Conservation (phyloP, 2,329 filamentous ascomycete species). For the Cladosporium sp. region DNA sequence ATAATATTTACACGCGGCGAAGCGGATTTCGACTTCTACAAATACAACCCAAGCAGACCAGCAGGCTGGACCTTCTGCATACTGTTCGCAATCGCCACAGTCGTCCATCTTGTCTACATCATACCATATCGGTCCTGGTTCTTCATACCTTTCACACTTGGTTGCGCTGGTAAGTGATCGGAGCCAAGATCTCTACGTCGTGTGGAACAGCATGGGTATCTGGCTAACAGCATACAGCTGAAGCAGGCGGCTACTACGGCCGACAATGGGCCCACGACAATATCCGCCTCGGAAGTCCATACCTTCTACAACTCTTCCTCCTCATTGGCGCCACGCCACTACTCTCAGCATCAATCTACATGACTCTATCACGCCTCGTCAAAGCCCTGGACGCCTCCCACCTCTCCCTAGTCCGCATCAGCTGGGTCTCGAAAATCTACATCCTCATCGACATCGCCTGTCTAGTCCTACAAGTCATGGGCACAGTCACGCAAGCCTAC, state of each 20-base stretch:
- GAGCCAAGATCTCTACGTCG: no score
- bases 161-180: slow-evolving; percentile 38
- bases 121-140: slow-evolving; percentile 35
- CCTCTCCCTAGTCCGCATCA: slow-evolving; percentile 45
- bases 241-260: slow-evolving; percentile 46
- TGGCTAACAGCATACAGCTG: slow-evolving; percentile 34
- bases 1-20: neutral
- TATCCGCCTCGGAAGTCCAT: slow-evolving; percentile 42
- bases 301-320: slow-evolving; percentile 46
- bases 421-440: slow-evolving; percentile 57
- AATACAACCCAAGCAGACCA: neutral
- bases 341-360: slow-evolving; percentile 52
- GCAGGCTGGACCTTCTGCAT: neutral
- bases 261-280: slow-evolving; percentile 43
- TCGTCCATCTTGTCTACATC: neutral
- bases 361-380: slow-evolving; percentile 48
- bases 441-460: slow-evolving; percentile 58
- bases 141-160: slow-evolving; percentile 42
- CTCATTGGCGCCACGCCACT: slow-evolving; percentile 49
- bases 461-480: slow-evolving; percentile 54
- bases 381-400: slow-evolving; percentile 25
- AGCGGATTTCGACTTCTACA: slow-evolving; percentile 7
- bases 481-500: slow-evolving; percentile 38
- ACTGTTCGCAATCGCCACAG: neutral
- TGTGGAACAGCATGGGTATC: no score